Evolutionary conservation across 192 early-diverging fungal genomes (phyloP), one percentile per base, ranked within the genome.

Genomic region (Gamsiella multidivaricata): DNA sequence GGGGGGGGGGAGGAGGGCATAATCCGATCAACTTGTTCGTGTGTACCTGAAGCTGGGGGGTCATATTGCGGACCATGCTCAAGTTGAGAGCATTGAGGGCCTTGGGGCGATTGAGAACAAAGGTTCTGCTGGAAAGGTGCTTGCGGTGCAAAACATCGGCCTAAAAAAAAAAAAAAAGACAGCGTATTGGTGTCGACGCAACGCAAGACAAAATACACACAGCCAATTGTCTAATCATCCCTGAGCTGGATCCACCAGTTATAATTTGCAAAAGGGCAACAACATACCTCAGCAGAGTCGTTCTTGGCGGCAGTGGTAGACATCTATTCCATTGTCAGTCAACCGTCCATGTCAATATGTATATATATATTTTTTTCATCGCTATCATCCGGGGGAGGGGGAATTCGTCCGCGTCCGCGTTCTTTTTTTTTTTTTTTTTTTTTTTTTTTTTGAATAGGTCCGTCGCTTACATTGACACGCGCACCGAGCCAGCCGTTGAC

Each of bases 61-160:
- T 82, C 70, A 98, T 96, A 63, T 86, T 81, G 29, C 90, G 74
- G 45, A 97, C 86, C 97, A 99, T 98, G 45, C 85, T 81, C 62
- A 88, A 74, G 70, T 91, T 94, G 29, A 99, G 85, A 20, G 96
- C 93, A 80, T 99, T 97, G 17, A 95, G 82, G 12, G 88, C 89
- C 54, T 87, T 83, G 2, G 95, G 96, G 20, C 95, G 82, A 72
- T 93, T 94, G 72, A 94, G 82, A 51, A 91, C 84, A 69, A 93
- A 84, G 37, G 89, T 84, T 17, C 93, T 89, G 41, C 82, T 82
- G 14, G 82, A 81, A 6, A 86, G 75, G 37, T 80, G 73, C 54
- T 83, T 84, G 46, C 74, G 84, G 62, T 84, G 85, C 67, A 86
- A 63, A 37, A 86, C 83, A 60, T 84, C 85, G 29, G 81, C 81